phyloP scores from a whole-genome alignment of 2,329 filamentous ascomycete genomes.

The Xylaria sp. region DNA sequence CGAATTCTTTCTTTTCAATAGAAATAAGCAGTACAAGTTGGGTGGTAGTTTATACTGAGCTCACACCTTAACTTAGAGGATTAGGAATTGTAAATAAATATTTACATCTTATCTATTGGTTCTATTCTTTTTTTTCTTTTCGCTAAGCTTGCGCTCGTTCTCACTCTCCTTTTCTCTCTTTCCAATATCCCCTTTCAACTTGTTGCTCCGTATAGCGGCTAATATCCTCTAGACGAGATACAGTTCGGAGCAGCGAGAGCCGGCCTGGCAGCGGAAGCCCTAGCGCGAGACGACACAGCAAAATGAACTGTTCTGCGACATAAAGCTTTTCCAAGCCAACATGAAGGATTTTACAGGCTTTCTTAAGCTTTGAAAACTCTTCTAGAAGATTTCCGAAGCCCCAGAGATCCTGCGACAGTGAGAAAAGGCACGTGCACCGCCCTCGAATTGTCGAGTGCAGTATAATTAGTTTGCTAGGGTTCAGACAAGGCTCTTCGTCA shows the following conservation, averaged over 20 bases:
- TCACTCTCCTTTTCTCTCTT: too few relatives aligned
- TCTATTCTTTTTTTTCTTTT: too few relatives aligned
- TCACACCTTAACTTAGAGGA: too few relatives aligned
- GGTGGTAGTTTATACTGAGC: too few relatives aligned
- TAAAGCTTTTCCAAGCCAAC: not conserved
- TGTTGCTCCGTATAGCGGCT: too few relatives aligned
- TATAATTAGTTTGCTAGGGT: not conserved
- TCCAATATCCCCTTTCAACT: too few relatives aligned
- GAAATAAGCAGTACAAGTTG: too few relatives aligned
- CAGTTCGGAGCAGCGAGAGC: not conserved
- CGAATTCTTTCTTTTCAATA: too few relatives aligned
- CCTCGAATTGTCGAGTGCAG: not conserved
- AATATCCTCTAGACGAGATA: not conserved
- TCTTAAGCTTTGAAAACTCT: not conserved
- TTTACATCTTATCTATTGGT: too few relatives aligned
- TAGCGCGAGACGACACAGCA: not conserved
- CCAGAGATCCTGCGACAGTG: not conserved
- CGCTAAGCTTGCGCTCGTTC: too few relatives aligned
- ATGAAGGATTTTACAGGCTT: not conserved
- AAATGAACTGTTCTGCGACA: not conserved
- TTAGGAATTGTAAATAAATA: too few relatives aligned
- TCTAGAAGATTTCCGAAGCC: not conserved
- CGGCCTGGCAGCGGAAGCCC: not conserved
- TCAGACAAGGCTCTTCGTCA: not conserved
- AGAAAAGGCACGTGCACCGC: not conserved